Conservation (phyloP, 352 stramenopile species). For the Thalassiosira ordinaria region DNA sequence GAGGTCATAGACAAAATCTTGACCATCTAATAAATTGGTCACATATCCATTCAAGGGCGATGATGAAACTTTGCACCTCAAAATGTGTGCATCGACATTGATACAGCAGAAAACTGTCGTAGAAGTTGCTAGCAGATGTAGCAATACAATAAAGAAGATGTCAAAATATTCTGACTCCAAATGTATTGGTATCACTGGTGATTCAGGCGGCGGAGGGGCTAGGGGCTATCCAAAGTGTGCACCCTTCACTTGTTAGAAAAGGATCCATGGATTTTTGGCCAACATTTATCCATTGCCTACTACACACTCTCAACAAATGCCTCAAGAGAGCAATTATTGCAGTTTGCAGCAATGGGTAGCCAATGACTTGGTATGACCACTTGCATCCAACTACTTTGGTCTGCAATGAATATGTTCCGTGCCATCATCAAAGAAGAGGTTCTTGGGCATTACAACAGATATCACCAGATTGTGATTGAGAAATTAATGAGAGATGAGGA, state of each 20-base stretch:
- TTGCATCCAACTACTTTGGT: not conserved
- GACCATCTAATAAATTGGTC: not conserved
- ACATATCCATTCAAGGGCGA: not conserved
- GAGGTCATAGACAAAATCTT: not conserved
- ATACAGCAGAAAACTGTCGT: not conserved
- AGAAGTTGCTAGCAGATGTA: not conserved
- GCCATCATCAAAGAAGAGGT: not conserved
- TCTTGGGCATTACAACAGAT: not conserved
- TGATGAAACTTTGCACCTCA: not conserved
- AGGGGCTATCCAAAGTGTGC: not conserved
- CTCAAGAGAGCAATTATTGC: not conserved
- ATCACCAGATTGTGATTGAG: not conserved
- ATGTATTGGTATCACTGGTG: not conserved
- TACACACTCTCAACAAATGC: constrained; percentile 3
- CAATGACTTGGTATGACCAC: not conserved
- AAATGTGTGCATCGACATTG: not conserved
- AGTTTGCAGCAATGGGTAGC: not conserved
- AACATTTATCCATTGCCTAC: not conserved
- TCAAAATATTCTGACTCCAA: not conserved
- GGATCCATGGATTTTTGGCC: not conserved
- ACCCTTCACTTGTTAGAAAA: not conserved
- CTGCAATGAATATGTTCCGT: not conserved
- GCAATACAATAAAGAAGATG: not conserved
- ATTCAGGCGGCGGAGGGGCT: not conserved
- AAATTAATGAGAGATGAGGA: not conserved